phyloP scores from a whole-genome alignment of 345 rosid genomes.

The Linum lewisii region DNA sequence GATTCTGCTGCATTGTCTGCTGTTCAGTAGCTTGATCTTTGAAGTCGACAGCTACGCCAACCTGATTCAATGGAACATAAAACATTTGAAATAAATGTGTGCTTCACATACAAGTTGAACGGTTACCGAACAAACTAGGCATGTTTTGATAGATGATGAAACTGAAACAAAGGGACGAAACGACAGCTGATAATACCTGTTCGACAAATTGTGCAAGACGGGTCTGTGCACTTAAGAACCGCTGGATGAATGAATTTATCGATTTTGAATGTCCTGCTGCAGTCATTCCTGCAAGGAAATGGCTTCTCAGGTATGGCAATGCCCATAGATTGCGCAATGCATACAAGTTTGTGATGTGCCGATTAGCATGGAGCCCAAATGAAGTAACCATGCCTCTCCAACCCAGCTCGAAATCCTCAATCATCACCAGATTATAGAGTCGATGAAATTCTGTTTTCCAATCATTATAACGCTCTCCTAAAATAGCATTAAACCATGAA shows the following conservation, averaged over 20 bases:
- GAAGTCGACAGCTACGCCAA: conserved; percentile 75
- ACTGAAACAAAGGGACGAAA: neutral
- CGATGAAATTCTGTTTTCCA: conserved; percentile 91
- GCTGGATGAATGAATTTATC: conserved; percentile 84
- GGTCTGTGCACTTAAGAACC: conserved; percentile 84
- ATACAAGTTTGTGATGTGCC: conserved; percentile 66
- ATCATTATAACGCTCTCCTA: conserved; percentile 84
- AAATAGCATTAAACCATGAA: conserved; percentile 88
- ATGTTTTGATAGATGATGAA: neutral
- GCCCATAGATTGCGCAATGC: conserved; percentile 72
- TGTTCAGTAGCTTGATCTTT: conserved; percentile 97
- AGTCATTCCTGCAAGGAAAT: conserved; percentile 84
- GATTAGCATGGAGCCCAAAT: conserved; percentile 76
- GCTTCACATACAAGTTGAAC: neutral
- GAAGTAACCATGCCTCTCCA: conserved; percentile 88
- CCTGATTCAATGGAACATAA: conserved; percentile 35
- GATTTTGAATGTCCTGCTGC: conserved; percentile 66
- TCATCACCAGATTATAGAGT: conserved; percentile 68
- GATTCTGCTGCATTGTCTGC: conserved; percentile 93
- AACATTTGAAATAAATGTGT: neutral
- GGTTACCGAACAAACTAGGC: no score
- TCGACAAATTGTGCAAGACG: conserved; percentile 84
- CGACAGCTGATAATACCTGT: conserved; percentile 57
- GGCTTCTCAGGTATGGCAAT: conserved; percentile 74
- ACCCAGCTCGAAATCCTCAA: conserved; percentile 79